Base-by-base conservation (phyloP, 257 asterid species). In the Rauvolfia tetraphylla region DNA sequence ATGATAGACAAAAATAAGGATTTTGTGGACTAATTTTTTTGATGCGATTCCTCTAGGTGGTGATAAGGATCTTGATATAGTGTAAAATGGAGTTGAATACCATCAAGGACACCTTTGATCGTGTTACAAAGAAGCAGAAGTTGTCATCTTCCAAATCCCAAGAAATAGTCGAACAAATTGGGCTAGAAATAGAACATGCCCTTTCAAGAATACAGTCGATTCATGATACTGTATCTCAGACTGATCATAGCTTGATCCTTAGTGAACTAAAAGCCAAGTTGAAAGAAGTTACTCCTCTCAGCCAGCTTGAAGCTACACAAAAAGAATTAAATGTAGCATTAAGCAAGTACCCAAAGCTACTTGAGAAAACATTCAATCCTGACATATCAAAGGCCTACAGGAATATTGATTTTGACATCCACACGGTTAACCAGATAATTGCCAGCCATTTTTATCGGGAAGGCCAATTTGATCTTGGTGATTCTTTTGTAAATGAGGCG, bases 351-450 rank as follows among this genome's bases (percentile, higher is more conserved):
- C 85, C 92, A 0, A 95, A 91, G 85, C 87, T 88, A 82, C 89
- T 95, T 4, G 99, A 92, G 84, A 93, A 90, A 78, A 82, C 90
- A 2, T 84, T 92, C 88, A 89, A 79, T 84, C 88, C 99, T 39
- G 97, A 93, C 84, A 88, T 95, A 72, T 90, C 99, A 36, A 91
- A 91, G 87, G 96, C 97, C 51, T 89, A 89, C 79, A 92, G 97
- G 49, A 81, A 90, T 71, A 85, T 88, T n/a, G 96, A 91, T 78
- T 90, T 88, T 54, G 97, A 95, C 75, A 61, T 46, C 79, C 93
- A 83, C 69, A 85, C 87, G 0, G 83, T 95, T 31, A 89, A 95
- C 86, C 89, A 88, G 82, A 89, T 95, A 77, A 89, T 95, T 36
- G 96, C 97, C 63, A 83, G 88, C 84, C 98, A 95, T 83, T 92